phyloP scores from a whole-genome alignment of 345 rosid species.

The Eucalyptus sp. region DNA sequence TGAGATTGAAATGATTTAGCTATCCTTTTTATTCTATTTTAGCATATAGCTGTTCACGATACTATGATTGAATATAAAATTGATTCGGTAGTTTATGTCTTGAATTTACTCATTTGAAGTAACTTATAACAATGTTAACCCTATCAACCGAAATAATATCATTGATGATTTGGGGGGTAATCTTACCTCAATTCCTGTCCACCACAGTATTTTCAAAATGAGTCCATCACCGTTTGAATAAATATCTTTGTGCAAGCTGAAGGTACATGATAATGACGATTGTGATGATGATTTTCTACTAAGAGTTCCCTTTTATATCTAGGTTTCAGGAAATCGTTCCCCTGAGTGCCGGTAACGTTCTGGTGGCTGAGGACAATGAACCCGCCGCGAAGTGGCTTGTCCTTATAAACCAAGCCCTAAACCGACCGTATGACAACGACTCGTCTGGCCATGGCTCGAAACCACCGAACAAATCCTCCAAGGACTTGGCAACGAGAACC shows the following conservation, averaged over 20 bases:
- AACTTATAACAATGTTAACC: background rate
- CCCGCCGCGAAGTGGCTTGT: constrained; percentile 95
- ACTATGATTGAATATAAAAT: background rate
- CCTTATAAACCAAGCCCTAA: constrained; percentile 73
- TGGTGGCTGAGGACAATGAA: constrained; percentile 87
- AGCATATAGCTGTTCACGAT: background rate
- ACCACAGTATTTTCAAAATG: background rate
- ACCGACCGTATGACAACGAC: constrained; percentile 27
- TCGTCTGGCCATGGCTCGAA: constrained; percentile 19
- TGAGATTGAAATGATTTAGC: background rate
- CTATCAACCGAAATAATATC: background rate
- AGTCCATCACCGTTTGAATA: background rate
- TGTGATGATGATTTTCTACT: background rate
- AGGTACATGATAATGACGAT: background rate
- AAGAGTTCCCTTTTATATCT: background rate
- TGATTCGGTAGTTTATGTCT: background rate
- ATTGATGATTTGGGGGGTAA: background rate
- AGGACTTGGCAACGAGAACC: constrained; percentile 20
- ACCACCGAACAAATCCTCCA: background rate
- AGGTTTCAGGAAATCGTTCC: constrained; percentile 99
- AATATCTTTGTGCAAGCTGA: background rate
- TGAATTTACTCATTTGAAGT: background rate
- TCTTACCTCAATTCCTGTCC: background rate
- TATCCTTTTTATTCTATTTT: background rate
- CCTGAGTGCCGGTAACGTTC: constrained; percentile 86